Evolutionary conservation across 1,284 basidiomycete species (phyloP).

Genomic region (Fistulinella staudtii): DNA sequence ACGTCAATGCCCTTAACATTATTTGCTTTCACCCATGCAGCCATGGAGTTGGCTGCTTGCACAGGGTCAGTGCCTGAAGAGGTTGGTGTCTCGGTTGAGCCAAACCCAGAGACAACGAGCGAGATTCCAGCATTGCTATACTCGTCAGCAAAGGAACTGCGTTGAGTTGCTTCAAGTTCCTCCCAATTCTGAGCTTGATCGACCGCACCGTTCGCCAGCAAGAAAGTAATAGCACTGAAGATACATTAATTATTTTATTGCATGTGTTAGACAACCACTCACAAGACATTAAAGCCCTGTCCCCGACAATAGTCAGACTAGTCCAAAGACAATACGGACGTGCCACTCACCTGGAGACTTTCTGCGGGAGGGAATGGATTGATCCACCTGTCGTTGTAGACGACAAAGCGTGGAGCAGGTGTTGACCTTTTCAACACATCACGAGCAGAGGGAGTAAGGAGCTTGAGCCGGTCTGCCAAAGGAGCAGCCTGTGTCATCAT

Average conservation of each 20-base stretch:
- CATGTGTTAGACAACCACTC: slow-evolving; percentile 1
- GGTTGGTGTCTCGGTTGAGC: slow-evolving; percentile 44
- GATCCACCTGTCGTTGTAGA: slow-evolving; percentile 45
- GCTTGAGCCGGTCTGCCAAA: slow-evolving; percentile 17
- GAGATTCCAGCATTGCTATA: slow-evolving; percentile 56
- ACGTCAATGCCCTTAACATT: slow-evolving; percentile 55
- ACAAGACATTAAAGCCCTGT: slow-evolving; percentile 44
- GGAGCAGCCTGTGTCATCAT: slow-evolving; percentile 14
- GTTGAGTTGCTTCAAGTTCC: slow-evolving; percentile 39
- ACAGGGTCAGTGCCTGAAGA: slow-evolving; percentile 39
- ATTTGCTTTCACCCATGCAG: slow-evolving; percentile 46
- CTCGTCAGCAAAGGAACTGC: slow-evolving; percentile 42
- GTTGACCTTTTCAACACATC: slow-evolving; percentile 40
- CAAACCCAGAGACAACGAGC: slow-evolving; percentile 55
- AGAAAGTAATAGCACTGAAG: slow-evolving; percentile 46
- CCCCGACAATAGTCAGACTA: slow-evolving; percentile 1
- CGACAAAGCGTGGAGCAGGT: slow-evolving; percentile 47
- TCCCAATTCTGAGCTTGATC: slow-evolving; percentile 47
- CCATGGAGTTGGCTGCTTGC: slow-evolving; percentile 43
- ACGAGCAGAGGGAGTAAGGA: slow-evolving; percentile 30
- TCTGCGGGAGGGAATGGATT: slow-evolving; percentile 40
- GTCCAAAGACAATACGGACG: neutral
- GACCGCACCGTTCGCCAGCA: slow-evolving; percentile 46
- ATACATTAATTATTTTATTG: neutral
- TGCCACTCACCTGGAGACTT: slow-evolving; percentile 35